phyloP scores from a whole-genome alignment of 768 basidiomycete genomes.

The Rhodotorula diobovata region DNA sequence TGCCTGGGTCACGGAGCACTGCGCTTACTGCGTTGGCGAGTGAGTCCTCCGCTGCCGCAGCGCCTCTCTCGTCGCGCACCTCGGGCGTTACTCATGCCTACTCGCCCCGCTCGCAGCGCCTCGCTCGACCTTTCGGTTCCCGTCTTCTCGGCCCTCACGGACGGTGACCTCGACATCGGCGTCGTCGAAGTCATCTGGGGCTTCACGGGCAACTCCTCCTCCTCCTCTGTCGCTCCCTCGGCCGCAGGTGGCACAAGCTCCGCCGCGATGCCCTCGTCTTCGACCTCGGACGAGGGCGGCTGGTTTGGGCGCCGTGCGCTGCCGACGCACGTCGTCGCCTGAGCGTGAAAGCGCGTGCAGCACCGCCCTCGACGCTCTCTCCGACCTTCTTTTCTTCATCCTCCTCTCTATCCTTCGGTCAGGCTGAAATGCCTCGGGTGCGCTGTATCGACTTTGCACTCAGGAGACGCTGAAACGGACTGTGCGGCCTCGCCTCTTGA shows the following conservation, averaged over 20 bases:
- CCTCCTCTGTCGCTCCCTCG: not conserved
- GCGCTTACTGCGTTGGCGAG: slow-evolving; percentile 4
- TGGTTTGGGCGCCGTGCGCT: no score
- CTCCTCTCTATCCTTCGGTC: no score
- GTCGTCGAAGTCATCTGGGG: slow-evolving; percentile 15
- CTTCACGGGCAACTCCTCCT: slow-evolving; percentile 13
- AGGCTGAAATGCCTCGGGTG: no score
- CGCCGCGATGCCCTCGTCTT: not conserved
- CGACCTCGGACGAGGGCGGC: not conserved
- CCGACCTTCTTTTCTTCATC: no score
- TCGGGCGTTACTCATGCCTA: no score
- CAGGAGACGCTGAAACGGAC: no score
- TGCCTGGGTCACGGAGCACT: slow-evolving; percentile 18
- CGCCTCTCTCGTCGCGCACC: no score
- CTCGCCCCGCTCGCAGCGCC: not conserved
- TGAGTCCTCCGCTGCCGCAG: not conserved
- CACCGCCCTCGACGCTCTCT: no score
- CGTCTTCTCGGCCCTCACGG: slow-evolving; percentile 11
- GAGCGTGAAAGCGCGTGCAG: not conserved
- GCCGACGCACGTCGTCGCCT: not conserved
- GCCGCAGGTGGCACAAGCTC: not conserved
- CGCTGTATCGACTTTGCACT: no score
- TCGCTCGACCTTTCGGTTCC: slow-evolving; percentile 22
- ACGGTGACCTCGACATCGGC: slow-evolving; percentile 8
- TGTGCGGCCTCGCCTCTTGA: no score